A percentile compares a stretch with the other conserved stretches of the same genome.
Evolutionary conservation across 441 rosid genomes (phyloP).

Genomic region (Manihot esculenta): DNA sequence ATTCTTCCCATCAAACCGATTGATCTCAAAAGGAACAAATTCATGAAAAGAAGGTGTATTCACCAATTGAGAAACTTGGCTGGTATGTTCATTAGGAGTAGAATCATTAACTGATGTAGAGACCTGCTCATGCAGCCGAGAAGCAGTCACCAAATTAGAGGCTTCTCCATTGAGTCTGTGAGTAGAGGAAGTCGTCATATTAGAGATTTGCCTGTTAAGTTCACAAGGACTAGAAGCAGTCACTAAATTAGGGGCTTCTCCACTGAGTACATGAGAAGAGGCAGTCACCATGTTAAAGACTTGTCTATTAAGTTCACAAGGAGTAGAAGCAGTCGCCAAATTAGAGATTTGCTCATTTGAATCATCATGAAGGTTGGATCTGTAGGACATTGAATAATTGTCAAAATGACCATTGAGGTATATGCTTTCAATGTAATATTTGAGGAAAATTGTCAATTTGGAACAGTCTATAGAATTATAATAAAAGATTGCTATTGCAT

Average conservation of each 20-base stretch:
- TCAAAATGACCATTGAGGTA: no score
- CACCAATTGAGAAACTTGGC: slow-evolving; percentile 33
- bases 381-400: slow-evolving; percentile 29
- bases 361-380: slow-evolving; percentile 25
- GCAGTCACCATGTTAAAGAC: slow-evolving; percentile 19
- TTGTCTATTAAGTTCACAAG: slow-evolving; percentile 31
- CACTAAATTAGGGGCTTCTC: slow-evolving; percentile 13
- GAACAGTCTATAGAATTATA: neutral
- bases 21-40: slow-evolving; percentile 41
- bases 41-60: slow-evolving; percentile 24
- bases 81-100: slow-evolving; percentile 22
- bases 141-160: slow-evolving; percentile 19
- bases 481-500: neutral
- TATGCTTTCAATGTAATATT: slow-evolving; percentile 1
- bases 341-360: slow-evolving; percentile 30
- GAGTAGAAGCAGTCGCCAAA: slow-evolving; percentile 24
- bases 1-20: slow-evolving; percentile 76
- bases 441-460: neutral
- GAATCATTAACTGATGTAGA: no score
- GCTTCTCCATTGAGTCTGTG: neutral
- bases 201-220: slow-evolving; percentile 33
- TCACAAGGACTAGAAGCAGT: slow-evolving; percentile 23
- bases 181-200: slow-evolving; percentile 1
- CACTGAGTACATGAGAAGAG: slow-evolving; percentile 2
- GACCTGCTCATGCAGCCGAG: slow-evolving; percentile 23